Evolutionary conservation across 169 alveolate genomes (phyloP).

Genomic region (Cryptosporidium baileyi): DNA sequence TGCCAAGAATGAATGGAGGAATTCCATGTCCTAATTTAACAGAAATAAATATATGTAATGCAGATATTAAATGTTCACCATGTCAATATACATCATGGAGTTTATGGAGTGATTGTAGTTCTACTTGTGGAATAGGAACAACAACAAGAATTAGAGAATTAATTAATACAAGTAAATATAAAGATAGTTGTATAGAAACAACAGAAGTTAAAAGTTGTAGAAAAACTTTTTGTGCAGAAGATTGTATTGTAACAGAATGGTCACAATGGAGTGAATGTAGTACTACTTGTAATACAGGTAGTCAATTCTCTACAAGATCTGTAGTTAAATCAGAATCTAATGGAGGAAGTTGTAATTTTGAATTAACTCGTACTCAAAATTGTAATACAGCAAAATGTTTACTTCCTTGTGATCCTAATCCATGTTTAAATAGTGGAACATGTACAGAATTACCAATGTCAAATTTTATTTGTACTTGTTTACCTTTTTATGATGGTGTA

Average conservation of each 20-base stretch:
- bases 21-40: constrained; percentile 9
- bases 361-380: constrained; percentile 1
- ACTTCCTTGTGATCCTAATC: constrained; percentile 54
- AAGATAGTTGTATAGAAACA: constrained; percentile 32
- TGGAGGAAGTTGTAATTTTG: constrained; percentile 36
- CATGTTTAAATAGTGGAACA: constrained; percentile 39
- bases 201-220: constrained; percentile 37
- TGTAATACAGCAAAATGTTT: constrained; percentile 12
- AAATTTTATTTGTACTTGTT: constrained; percentile 30
- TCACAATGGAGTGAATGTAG: constrained; percentile 70
- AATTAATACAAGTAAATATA: constrained; percentile 8
- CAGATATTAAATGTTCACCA: constrained; percentile 39
- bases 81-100: constrained; percentile 19
- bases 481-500: constrained; percentile 55
- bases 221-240: constrained; percentile 16
- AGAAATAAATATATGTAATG: constrained; percentile 36
- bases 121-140: constrained; percentile 50
- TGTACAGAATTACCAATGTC: constrained; percentile 45
- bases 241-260: constrained; percentile 69
- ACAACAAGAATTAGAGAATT: constrained; percentile 66
- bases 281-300: constrained; percentile 46
- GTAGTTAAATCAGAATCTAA: constrained; percentile 2
- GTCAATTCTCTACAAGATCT: constrained; percentile 31
- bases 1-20: constrained; percentile 64
- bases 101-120: constrained; percentile 13